These are phyloP conservation scores for Huntiella omanensis DNA, from an alignment of 2,329 filamentous ascomycete genomes.

Conservation along the genomic window DNA sequence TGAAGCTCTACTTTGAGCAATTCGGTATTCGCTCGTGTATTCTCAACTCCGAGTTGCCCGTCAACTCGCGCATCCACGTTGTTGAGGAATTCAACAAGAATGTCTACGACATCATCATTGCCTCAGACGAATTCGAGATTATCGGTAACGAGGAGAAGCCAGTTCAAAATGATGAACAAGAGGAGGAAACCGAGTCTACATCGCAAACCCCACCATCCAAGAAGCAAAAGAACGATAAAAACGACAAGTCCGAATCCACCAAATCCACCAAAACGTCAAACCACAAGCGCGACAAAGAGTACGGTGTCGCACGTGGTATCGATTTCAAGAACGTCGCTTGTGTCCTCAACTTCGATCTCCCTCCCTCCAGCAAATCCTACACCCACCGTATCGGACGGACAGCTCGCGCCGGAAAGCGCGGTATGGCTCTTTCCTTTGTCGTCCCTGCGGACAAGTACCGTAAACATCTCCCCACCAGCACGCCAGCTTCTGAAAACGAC, in stretches of 20 bases:
- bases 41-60: slow-evolving; percentile 80
- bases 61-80: slow-evolving; percentile 83
- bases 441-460: slow-evolving; percentile 64
- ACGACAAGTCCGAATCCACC: slow-evolving; percentile 15
- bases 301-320: slow-evolving; percentile 86
- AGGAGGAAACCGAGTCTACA: slow-evolving; percentile 17
- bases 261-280: slow-evolving; percentile 23
- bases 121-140: slow-evolving; percentile 78
- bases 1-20: slow-evolving; percentile 92
- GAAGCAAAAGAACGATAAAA: neutral
- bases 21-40: slow-evolving; percentile 90
- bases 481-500: slow-evolving; percentile 59
- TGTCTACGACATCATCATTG: slow-evolving; percentile 95
- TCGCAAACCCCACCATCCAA: slow-evolving; percentile 6
- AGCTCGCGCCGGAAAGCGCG: slow-evolving; percentile 72
- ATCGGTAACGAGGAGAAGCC: slow-evolving; percentile 42
- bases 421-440: slow-evolving; percentile 92
- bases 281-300: slow-evolving; percentile 59
- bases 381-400: slow-evolving; percentile 94
- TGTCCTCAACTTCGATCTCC: slow-evolving; percentile 94
- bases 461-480: slow-evolving; percentile 75
- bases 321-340: slow-evolving; percentile 92
- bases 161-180: slow-evolving; percentile 18
- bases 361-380: slow-evolving; percentile 73
- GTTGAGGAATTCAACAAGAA: slow-evolving; percentile 95